Base-by-base conservation (phyloP, 1,139 yeast species). In the Diutina ranongensis region DNA sequence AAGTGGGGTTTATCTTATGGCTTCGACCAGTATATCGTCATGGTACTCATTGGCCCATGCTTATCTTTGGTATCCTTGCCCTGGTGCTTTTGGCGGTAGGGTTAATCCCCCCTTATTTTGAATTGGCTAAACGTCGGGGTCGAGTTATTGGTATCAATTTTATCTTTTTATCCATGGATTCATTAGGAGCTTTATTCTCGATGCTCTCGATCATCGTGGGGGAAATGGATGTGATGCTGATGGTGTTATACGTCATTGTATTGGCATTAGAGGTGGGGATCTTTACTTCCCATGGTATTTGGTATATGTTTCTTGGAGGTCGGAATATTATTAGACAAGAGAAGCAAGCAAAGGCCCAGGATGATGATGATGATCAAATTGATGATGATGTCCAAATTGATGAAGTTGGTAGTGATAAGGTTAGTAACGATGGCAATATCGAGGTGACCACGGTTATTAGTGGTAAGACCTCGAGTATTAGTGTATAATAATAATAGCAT, bases 71-170 rank as follows among this genome's bases (percentile, higher is more conserved):
- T 16, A 73, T 85, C 15, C 52, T 85, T 36, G 96, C 97, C 0
- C 78, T 94, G 0, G 68, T 88, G 0, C 60, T 85, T 22, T 66
- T 89, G 25, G 95, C 86, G 0, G 55, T 76, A 2, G 97, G 97
- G 0, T 68, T 89, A 42, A 56, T 89, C 2, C 97, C 97, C 0
- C 97, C 97, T 4, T 89, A 88, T 60, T 80, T 80, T 55, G 97
- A 89, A 58, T 66, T 89, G 34, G 76, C 78, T 34, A 85, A 85
- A 57, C 72, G 95, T 50, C 62, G 74, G 45, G 97, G 97, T 2
- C 67, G 86, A 44, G 97, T 89, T 4, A 77, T 87, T 3, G 97
- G 97, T 0, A 82, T 89, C 55, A 87, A 87, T 57, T 87, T 89
- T 58, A 55, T 81, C n/a, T 89, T 89, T 54, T 66, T 89, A 48